Conservation (phyloP, 2,329 filamentous ascomycete genomes). For the Cercospora sojina region DNA sequence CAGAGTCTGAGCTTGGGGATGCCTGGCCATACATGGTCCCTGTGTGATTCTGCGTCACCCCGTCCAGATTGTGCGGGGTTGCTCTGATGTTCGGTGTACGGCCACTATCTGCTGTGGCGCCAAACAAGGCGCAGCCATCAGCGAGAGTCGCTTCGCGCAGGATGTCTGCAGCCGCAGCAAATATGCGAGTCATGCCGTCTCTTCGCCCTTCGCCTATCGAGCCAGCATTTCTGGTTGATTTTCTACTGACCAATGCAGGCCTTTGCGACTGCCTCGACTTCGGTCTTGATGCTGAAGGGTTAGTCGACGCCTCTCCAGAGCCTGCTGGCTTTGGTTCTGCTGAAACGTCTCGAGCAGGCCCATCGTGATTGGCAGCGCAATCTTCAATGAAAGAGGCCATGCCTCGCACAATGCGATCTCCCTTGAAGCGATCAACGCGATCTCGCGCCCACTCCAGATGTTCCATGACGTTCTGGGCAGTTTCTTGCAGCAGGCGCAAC, state of each 20-base stretch:
- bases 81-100: constrained; percentile 20
- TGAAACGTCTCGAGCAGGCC: not conserved
- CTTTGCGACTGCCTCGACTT: not conserved
- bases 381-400: constrained; percentile 49
- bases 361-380: constrained; percentile 15
- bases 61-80: constrained; percentile 14
- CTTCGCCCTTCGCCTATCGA: constrained; percentile 2
- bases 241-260: constrained; percentile 17
- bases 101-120: constrained; percentile 26
- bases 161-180: constrained; percentile 30
- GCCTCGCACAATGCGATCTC: constrained; percentile 55
- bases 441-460: constrained; percentile 59
- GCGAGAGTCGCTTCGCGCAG: constrained; percentile 35
- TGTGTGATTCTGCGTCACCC: constrained; percentile 1
- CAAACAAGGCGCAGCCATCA: constrained; percentile 34
- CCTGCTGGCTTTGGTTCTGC: not conserved
- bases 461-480: constrained; percentile 58
- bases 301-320: not conserved
- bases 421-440: constrained; percentile 53
- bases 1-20: constrained; percentile 25
- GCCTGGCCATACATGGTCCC: constrained; percentile 11
- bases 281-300: not conserved
- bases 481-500: constrained; percentile 56
- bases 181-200: constrained; percentile 28
- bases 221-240: constrained; percentile 17